Evolutionary conservation across 2,329 filamentous ascomycete species (phyloP).

Genomic region (Colletotrichum agaves): DNA sequence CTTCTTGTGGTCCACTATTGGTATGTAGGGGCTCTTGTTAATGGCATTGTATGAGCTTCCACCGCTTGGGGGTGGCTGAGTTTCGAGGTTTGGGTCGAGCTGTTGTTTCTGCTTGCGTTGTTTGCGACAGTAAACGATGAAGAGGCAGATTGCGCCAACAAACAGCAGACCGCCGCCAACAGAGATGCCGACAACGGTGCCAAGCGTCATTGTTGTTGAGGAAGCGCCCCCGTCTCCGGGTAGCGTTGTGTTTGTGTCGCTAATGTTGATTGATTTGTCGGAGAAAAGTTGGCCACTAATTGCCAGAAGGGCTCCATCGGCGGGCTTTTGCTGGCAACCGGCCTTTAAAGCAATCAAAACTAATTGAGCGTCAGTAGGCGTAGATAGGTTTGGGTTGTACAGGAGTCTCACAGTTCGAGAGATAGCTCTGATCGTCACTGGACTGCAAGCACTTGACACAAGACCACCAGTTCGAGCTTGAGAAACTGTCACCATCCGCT

Average conservation of each 20-base stretch:
- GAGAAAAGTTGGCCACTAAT: slow-evolving; percentile 58
- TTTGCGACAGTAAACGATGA: slow-evolving; percentile 59
- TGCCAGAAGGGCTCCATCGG: slow-evolving; percentile 49
- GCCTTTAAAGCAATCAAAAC: slow-evolving; percentile 60
- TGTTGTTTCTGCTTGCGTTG: slow-evolving; percentile 48
- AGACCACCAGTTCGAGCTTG: slow-evolving; percentile 44
- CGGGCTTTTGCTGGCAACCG: slow-evolving; percentile 58
- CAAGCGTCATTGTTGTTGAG: slow-evolving; percentile 52
- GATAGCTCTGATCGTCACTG: slow-evolving; percentile 52
- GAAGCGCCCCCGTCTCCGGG: slow-evolving; percentile 43
- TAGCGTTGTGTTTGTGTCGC: slow-evolving; percentile 44
- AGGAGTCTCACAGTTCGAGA: slow-evolving; percentile 67
- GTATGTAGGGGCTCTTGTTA: slow-evolving; percentile 37
- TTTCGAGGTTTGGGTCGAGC: slow-evolving; percentile 43
- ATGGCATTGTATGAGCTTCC: too few species aligned
- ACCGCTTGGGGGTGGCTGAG: slow-evolving; percentile 37
- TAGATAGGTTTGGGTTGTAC: too few species aligned
- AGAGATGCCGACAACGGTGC: slow-evolving; percentile 65
- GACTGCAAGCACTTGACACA: slow-evolving; percentile 58
- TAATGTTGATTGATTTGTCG: slow-evolving; percentile 51
- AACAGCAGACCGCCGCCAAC: slow-evolving; percentile 58
- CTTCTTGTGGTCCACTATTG: slow-evolving; percentile 43
- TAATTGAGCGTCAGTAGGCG: too few species aligned
- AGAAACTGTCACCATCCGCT: slow-evolving; percentile 49
- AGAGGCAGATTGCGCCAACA: slow-evolving; percentile 54